Percentiles rank a stretch among this genome's conserved stretches.
phyloP scores from a whole-genome alignment of 495 filamentous ascomycete genomes.

The Trichoderma virens region DNA sequence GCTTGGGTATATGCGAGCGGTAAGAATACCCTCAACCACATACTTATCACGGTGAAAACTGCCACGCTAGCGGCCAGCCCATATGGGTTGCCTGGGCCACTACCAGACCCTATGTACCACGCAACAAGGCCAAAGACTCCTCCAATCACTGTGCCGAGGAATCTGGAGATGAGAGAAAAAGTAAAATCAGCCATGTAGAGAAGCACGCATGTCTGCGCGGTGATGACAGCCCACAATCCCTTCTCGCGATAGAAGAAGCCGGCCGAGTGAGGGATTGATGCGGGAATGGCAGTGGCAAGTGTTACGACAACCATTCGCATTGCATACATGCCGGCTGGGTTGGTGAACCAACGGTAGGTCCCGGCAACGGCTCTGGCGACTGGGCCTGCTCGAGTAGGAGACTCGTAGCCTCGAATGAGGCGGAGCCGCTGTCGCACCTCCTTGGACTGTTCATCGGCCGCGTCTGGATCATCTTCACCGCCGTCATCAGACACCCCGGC shows the following conservation, averaged over 20 bases:
- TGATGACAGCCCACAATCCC: conserved; percentile 40
- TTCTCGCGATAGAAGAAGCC: conserved; percentile 40
- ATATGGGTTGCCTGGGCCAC: conserved; percentile 35
- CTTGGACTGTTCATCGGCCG: conserved; percentile 8
- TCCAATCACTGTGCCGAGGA: conserved; percentile 30
- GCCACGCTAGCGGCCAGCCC: conserved; percentile 33
- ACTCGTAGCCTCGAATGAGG: neutral
- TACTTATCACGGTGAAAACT: conserved; percentile 25
- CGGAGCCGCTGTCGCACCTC: neutral
- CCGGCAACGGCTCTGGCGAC: neutral
- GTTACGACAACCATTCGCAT: conserved; percentile 7
- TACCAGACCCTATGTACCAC: conserved; percentile 41
- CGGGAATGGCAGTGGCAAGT: conserved; percentile 26
- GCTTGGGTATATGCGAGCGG: conserved; percentile 24
- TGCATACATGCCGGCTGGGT: conserved; percentile 4
- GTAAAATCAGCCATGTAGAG: conserved; percentile 41
- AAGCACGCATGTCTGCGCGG: conserved; percentile 36
- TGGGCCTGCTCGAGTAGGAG: neutral
- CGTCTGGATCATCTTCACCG: neutral
- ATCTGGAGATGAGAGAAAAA: conserved; percentile 27
- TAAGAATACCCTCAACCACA: conserved; percentile 33
- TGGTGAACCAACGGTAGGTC: neutral
- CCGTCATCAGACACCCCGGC: neutral
- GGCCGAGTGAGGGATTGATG: conserved; percentile 30
- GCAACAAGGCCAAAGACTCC: conserved; percentile 33